Evolutionary conservation across 2,329 filamentous ascomycete genomes (phyloP).

Genomic region (Xylaria sp.): DNA sequence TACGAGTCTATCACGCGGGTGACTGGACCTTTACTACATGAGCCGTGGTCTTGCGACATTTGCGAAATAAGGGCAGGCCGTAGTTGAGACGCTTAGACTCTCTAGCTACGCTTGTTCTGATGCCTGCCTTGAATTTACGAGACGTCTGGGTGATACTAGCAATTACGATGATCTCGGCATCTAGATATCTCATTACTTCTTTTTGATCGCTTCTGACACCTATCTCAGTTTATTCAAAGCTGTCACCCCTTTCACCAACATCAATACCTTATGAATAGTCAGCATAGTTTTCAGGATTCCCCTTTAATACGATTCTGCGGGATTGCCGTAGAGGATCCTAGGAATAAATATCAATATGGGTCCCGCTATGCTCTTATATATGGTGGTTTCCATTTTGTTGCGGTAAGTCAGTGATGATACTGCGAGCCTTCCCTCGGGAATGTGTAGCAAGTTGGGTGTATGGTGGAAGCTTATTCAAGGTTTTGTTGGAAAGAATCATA

Average conservation of each 20-base stretch:
- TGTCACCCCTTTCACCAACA: not conserved
- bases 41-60: constrained; percentile 3
- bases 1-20: not conserved
- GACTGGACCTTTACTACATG: not conserved
- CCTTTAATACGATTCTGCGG: not conserved
- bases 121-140: not conserved
- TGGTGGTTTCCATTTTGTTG: too few species aligned
- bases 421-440: too few species aligned
- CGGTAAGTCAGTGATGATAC: too few species aligned
- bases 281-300: not conserved
- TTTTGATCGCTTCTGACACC: not conserved
- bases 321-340: too few species aligned
- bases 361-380: too few species aligned
- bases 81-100: not conserved
- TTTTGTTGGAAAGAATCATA: too few species aligned
- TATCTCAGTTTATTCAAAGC: not conserved
- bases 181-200: not conserved
- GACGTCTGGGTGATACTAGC: not conserved
- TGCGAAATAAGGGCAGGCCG: not conserved
- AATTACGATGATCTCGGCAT: not conserved
- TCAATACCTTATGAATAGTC: not conserved
- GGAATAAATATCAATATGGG: too few species aligned
- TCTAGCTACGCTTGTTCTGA: not conserved
- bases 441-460: too few species aligned
- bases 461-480: too few species aligned